Conservation (phyloP, 164 flowering plant genomes). For the Kalanchoe fedtschenkoi region DNA sequence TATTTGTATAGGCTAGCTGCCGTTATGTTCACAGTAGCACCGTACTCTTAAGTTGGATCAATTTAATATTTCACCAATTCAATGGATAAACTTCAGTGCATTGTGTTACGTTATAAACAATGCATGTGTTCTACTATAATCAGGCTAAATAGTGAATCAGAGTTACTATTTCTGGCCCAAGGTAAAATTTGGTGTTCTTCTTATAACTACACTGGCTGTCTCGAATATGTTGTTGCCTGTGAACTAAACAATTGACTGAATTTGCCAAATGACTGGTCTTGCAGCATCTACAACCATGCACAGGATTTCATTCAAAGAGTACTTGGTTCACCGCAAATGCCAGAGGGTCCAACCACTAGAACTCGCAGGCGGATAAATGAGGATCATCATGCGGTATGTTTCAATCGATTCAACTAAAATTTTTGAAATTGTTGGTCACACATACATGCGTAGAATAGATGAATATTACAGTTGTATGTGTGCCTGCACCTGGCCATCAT, state of each 20-base stretch:
- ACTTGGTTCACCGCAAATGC: conserved; percentile 16
- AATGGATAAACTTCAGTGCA: too few relatives aligned
- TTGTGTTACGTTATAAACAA: too few relatives aligned
- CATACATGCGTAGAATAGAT: too few relatives aligned
- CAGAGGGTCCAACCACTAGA: conserved; percentile 17
- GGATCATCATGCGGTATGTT: conserved; percentile 24
- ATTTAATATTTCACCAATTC: too few relatives aligned
- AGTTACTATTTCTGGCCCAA: too few relatives aligned
- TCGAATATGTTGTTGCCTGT: background rate
- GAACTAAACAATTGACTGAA: background rate
- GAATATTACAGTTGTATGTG: too few relatives aligned
- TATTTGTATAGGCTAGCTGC: too few relatives aligned
- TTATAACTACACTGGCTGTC: background rate
- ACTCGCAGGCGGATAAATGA: conserved; percentile 11
- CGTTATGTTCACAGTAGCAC: background rate
- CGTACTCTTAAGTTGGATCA: too few relatives aligned
- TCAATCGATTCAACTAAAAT: background rate
- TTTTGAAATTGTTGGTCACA: too few relatives aligned
- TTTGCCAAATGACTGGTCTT: background rate
- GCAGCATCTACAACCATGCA: conserved; percentile 68
- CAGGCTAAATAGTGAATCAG: too few relatives aligned
- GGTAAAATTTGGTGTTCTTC: background rate
- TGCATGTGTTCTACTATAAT: too few relatives aligned
- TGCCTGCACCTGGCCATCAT: too few relatives aligned
- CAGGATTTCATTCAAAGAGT: conserved; percentile 28